These are phyloP conservation scores for Neoconidiobolus thromboides DNA, from an alignment of 371 early-diverging fungal genomes.

Conservation along the genomic window DNA sequence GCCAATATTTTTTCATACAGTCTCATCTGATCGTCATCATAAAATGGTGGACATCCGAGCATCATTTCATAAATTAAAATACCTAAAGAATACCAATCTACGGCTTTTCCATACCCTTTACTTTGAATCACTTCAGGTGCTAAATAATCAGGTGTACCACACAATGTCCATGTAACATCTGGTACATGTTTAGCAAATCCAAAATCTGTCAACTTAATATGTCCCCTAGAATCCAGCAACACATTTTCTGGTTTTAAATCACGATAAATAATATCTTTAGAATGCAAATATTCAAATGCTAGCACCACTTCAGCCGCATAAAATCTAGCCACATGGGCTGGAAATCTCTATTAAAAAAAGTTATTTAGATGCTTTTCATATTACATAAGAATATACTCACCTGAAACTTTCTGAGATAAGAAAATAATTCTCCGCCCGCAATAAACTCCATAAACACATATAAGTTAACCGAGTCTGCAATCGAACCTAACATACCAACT, in stretches of 20 bases:
- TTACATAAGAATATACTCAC: constrained; percentile 9
- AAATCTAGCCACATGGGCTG: constrained; percentile 72
- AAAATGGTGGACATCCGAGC: constrained; percentile 89
- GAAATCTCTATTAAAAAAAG: constrained; percentile 35
- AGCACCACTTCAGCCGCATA: constrained; percentile 58
- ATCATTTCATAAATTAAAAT: constrained; percentile 89
- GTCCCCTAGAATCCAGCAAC: constrained; percentile 75
- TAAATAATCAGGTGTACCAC: constrained; percentile 98
- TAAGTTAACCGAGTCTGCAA: constrained; percentile 65
- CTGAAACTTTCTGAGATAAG: constrained; percentile 42
- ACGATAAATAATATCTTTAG: constrained; percentile 77
- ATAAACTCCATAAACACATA: constrained; percentile 90
- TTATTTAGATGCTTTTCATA: no score
- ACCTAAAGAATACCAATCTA: constrained; percentile 95
- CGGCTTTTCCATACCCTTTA: constrained; percentile 86
- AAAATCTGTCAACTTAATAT: constrained; percentile 98
- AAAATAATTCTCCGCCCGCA: constrained; percentile 88
- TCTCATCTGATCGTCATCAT: constrained; percentile 86
- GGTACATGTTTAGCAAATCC: constrained; percentile 95
- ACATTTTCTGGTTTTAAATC: constrained; percentile 94
- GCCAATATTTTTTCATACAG: constrained; percentile 89
- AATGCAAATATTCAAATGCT: constrained; percentile 77
- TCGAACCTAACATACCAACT: constrained; percentile 81
- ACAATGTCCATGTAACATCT: constrained; percentile 91
- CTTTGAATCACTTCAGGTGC: constrained; percentile 95